A percentile compares a stretch with the other conserved stretches of the same genome.
Evolutionary conservation across 2,329 filamentous ascomycete genomes (phyloP).

Genomic region (Balansia obtecta): DNA sequence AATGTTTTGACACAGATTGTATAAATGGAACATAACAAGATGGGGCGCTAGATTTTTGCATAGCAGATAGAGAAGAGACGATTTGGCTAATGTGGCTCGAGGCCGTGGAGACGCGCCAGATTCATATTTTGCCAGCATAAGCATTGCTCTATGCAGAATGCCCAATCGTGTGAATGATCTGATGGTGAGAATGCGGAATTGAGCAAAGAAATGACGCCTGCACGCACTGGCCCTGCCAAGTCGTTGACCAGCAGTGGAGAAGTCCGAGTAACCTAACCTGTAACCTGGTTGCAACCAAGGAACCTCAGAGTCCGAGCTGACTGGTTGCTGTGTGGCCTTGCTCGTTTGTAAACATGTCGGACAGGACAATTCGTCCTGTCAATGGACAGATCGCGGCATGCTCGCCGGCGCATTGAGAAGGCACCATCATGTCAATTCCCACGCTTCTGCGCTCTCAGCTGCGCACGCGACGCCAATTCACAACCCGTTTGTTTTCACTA

Average conservation of each 20-base stretch:
- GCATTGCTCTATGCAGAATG: neutral
- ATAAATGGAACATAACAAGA: neutral
- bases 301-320: conserved; percentile 12
- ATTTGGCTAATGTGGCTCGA: neutral
- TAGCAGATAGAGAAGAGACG: conserved; percentile 1
- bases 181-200: too few relatives aligned
- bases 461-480: neutral
- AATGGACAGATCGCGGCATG: too few relatives aligned
- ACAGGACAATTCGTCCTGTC: neutral
- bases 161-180: too few relatives aligned
- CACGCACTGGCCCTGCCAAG: too few relatives aligned
- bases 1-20: neutral
- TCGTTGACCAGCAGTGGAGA: neutral
- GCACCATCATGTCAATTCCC: conserved; percentile 4
- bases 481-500: neutral
- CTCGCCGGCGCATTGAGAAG: neutral
- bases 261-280: neutral
- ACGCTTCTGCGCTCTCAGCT: neutral
- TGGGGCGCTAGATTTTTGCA: neutral
- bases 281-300: neutral
- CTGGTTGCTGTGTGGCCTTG: neutral
- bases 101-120: neutral
- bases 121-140: neutral
- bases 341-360: neutral
- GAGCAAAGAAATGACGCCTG: too few relatives aligned